Evolutionary conservation across 2,329 filamentous ascomycete genomes (phyloP), one percentile per base, ranked within the genome.

Genomic region (Fusarium acutatum): DNA sequence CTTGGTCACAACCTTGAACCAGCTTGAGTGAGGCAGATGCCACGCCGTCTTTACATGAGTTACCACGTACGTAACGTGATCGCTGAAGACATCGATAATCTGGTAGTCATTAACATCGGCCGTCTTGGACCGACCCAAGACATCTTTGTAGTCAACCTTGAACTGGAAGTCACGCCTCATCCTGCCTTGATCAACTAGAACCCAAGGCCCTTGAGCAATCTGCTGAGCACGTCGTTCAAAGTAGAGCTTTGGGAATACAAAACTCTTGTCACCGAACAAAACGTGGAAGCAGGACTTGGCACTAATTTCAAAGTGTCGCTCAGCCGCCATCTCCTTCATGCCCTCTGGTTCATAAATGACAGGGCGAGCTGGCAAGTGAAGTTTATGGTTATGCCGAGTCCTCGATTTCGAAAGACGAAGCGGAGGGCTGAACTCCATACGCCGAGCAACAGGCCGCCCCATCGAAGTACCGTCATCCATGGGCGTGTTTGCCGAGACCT

Each of bases 261-360:
- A 94, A 80, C 94, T 97, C 83, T 96, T 97, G 82, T 99, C 96
- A 41, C 96, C 96, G 82, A 98, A 99, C 58, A 99, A 88, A 22
- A 98, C 94, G 79, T 98, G 96, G 81, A 98, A 99, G 65, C 97
- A 91, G 0, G 94, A 94, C 82, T 99, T 98, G 52, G 96, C 93
- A 71, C 94, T 97, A 69, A 98, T 92, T 74, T 97, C 93, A 80
- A 97, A 97, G 73, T 94, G 89, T 69, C 93, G 90, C 80, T 97
- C 94, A 2, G 93, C 90, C 13, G 92, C 92, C 74, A 92, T 88
- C 72, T 89, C 87, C 59, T 92, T 90, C 89, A 97, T 95, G 60
- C 92, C 94, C 69, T 93, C 89, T 3, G 96, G 96, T 65, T 94
- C 92, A 80, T 96, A 98, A 17, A 93, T 85, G 6, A 98, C 93